These are phyloP conservation scores for Fusarium sublunatum DNA, from an alignment of 2,329 filamentous ascomycete genomes.

Conservation along the genomic window DNA sequence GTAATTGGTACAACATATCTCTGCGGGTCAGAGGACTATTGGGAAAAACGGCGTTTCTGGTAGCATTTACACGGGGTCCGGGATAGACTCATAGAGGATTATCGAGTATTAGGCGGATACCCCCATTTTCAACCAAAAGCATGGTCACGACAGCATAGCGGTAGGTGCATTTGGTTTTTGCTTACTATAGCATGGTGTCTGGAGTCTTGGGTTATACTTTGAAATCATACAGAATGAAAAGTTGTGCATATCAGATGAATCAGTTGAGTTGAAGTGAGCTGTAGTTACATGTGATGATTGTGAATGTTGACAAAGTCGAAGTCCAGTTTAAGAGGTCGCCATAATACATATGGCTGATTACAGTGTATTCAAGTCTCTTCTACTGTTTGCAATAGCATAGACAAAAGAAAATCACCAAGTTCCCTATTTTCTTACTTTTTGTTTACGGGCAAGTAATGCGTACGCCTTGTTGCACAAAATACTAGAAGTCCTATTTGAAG, in stretches of 20 bases:
- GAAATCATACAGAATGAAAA: slow-evolving; percentile 9
- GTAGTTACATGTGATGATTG: not conserved
- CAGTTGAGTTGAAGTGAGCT: not conserved
- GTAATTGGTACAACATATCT: not conserved
- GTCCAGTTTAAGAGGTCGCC: not conserved
- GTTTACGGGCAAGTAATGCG: too few relatives aligned
- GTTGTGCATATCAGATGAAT: not conserved
- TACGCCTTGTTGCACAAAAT: too few relatives aligned
- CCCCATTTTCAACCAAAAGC: slow-evolving; percentile 3
- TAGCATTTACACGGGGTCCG: not conserved
- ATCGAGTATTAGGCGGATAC: slow-evolving; percentile 14
- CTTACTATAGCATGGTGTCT: slow-evolving; percentile 10
- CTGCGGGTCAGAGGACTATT: slow-evolving; percentile 22
- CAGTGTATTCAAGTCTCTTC: not conserved
- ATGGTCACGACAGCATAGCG: slow-evolving; percentile 14
- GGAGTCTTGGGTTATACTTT: slow-evolving; percentile 8
- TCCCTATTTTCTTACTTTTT: too few relatives aligned
- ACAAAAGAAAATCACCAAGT: too few relatives aligned
- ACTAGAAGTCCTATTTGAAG: too few relatives aligned
- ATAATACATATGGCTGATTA: not conserved
- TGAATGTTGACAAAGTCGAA: too few relatives aligned
- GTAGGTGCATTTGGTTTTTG: slow-evolving; percentile 14
- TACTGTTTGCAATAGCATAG: too few relatives aligned
- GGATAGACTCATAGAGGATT: not conserved
- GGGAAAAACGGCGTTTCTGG: slow-evolving; percentile 15